Percentiles rank a stretch among this genome's conserved stretches.
Evolutionary conservation across 495 filamentous ascomycete genomes (phyloP).

Genomic region (Aspergillus diversus): DNA sequence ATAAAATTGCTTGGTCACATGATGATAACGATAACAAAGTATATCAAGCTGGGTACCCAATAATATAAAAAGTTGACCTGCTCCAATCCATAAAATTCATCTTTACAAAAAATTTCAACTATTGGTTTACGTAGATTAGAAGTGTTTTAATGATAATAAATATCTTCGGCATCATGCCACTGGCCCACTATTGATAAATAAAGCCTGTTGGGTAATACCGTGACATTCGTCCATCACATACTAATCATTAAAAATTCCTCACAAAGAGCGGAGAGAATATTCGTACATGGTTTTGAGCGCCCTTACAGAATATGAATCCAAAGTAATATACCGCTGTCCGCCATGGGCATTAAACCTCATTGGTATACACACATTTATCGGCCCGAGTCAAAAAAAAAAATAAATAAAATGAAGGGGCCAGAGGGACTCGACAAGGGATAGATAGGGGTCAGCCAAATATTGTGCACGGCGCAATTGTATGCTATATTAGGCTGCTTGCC

Average conservation of each 20-base stretch:
- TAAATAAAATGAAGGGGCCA: not conserved
- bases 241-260: not conserved
- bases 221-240: not conserved
- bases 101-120: not conserved
- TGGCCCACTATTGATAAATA: not conserved
- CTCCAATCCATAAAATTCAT: not conserved
- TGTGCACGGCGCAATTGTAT: not conserved
- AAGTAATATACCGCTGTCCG: not conserved
- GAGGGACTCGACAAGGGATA: too few relatives aligned
- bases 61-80: not conserved
- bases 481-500: not conserved
- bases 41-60: not conserved
- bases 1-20: not conserved
- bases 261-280: slow-evolving; percentile 8
- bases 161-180: too few relatives aligned
- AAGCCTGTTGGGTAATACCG: not conserved
- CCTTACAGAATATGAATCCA: not conserved
- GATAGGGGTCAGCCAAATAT: not conserved
- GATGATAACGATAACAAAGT: not conserved
- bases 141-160: not conserved
- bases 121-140: not conserved
- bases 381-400: not conserved
- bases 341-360: slow-evolving; percentile 1
- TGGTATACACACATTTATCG: not conserved
- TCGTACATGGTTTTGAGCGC: slow-evolving; percentile 6